A percentile compares a stretch with the other conserved stretches of the same genome.
phyloP scores from a whole-genome alignment of 2,329 filamentous ascomycete genomes.

The Epichloe uncinata region DNA sequence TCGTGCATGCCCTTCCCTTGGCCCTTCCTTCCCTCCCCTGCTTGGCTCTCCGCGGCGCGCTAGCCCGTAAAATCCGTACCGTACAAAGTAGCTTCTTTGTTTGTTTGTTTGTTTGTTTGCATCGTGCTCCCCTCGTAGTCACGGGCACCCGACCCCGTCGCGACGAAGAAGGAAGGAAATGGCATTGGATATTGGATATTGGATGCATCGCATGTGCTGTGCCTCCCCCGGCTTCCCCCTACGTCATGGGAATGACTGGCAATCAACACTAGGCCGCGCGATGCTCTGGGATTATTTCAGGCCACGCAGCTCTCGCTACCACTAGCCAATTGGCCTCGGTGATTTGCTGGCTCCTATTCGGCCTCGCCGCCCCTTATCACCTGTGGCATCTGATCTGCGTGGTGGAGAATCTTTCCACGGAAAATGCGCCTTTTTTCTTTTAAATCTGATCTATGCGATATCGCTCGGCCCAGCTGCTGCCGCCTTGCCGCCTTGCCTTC shows the following conservation, averaged over 20 bases:
- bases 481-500: no score
- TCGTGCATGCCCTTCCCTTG: neutral
- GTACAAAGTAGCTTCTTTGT: neutral
- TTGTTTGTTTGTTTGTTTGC: neutral
- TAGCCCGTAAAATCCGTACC: neutral
- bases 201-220: no score
- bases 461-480: no score
- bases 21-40: no score
- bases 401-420: conserved; percentile 4
- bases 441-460: neutral
- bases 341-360: neutral
- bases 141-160: neutral
- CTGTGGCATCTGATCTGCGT: neutral
- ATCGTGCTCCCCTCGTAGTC: neutral
- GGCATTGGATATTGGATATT: no score
- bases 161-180: no score
- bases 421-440: conserved; percentile 8
- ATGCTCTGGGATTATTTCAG: neutral
- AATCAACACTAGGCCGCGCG: neutral
- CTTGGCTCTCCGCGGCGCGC: neutral
- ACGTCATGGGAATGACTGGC: conserved; percentile 7
- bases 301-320: no score
- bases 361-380: neutral
- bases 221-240: conserved; percentile 2
- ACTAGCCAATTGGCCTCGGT: neutral